phyloP scores from a whole-genome alignment of 345 rosid species.

The Streptanthus diversifolius region DNA sequence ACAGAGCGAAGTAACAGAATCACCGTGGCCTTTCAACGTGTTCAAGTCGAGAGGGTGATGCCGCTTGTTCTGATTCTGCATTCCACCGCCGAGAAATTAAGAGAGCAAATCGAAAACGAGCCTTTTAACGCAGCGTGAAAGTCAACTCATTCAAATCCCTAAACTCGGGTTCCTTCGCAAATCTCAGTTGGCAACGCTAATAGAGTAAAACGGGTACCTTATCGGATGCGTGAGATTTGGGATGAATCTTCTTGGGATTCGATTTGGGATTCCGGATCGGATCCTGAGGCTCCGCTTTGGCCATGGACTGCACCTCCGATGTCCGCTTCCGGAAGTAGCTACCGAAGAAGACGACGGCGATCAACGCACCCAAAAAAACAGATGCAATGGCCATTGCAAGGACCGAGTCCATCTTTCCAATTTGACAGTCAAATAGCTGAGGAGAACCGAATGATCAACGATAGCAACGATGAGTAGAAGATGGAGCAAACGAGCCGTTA shows the following conservation, averaged over 20 bases:
- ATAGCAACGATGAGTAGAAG: background rate
- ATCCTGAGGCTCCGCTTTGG: constrained; percentile 57
- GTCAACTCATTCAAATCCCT: constrained; percentile 10
- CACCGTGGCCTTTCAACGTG: constrained; percentile 95
- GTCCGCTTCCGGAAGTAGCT: constrained; percentile 66
- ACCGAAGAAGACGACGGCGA: constrained; percentile 70
- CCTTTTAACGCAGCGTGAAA: background rate
- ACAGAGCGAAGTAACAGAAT: constrained; percentile 74
- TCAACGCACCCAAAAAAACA: constrained; percentile 57
- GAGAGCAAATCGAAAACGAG: background rate
- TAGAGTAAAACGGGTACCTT: constrained; percentile 36
- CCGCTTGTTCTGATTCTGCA: constrained; percentile 67
- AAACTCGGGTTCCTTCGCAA: constrained; percentile 3
- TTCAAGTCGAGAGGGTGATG: constrained; percentile 91
- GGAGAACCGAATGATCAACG: background rate
- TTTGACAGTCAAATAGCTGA: background rate
- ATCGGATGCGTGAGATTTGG: constrained; percentile 64
- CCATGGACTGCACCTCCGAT: constrained; percentile 74
- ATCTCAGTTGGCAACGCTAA: background rate
- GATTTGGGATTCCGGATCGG: constrained; percentile 53
- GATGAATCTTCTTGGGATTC: constrained; percentile 52
- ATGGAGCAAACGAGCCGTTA: background rate
- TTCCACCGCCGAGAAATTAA: background rate
- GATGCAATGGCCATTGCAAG: constrained; percentile 49
- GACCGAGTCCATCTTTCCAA: constrained; percentile 55